These are phyloP conservation scores for Flaveria sonorensis DNA, from an alignment of 129 eudicot species.

Conservation along the genomic window DNA sequence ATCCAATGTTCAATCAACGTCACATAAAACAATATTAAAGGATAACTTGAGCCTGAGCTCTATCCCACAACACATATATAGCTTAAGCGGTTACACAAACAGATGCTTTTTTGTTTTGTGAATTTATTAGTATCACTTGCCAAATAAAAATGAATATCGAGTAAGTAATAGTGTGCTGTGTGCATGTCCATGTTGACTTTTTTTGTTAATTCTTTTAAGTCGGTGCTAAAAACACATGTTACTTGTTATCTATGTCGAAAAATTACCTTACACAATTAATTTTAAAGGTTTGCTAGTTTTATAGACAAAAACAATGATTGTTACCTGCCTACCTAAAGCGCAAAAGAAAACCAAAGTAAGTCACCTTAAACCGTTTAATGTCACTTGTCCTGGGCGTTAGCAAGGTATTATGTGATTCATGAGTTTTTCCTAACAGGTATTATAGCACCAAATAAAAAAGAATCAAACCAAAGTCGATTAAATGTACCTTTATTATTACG, in stretches of 20 bases:
- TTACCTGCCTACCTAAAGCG: background rate
- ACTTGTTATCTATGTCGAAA: background rate
- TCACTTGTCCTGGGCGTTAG: too few species aligned
- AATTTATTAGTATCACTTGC: background rate
- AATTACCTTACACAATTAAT: background rate
- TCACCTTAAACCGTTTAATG: too few species aligned
- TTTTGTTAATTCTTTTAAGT: background rate
- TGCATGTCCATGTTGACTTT: background rate
- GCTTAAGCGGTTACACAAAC: slow-evolving; percentile 55
- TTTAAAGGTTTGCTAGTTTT: background rate
- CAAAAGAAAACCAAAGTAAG: background rate
- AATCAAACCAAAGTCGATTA: background rate
- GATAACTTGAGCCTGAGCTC: slow-evolving; percentile 83
- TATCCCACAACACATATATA: too few species aligned
- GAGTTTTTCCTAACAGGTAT: too few species aligned
- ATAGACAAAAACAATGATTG: background rate
- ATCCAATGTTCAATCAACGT: slow-evolving; percentile 56
- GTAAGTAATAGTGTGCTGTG: too few species aligned
- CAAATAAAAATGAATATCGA: background rate
- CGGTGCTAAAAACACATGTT: background rate
- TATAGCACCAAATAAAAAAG: too few species aligned
- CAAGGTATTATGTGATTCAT: too few species aligned
- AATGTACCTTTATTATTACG: background rate
- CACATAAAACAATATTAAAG: slow-evolving; percentile 50
- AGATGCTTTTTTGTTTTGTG: slow-evolving; percentile 28